Evolutionary conservation across 2,329 filamentous ascomycete genomes (phyloP).

Genomic region (Scytalidium lignicola): DNA sequence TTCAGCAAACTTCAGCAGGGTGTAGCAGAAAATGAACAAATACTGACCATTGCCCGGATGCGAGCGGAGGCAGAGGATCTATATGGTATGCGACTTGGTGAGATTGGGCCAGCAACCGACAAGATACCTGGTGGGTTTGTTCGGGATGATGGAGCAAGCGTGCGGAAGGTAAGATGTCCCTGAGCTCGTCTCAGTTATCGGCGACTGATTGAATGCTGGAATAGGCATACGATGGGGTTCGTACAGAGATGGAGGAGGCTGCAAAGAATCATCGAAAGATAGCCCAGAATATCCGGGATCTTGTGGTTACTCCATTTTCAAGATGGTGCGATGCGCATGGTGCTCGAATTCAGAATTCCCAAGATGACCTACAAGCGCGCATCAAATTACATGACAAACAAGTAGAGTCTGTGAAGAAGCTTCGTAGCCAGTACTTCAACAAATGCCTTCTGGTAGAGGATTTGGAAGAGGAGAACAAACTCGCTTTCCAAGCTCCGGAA

Average conservation of each 20-base stretch:
- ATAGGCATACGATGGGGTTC: constrained; percentile 90
- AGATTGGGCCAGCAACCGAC: constrained; percentile 79
- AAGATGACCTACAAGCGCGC: constrained; percentile 85
- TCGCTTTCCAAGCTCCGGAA: constrained; percentile 88
- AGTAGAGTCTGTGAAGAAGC: constrained; percentile 83
- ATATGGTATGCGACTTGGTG: constrained; percentile 74
- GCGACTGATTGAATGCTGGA: constrained; percentile 16
- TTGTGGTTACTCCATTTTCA: constrained; percentile 90
- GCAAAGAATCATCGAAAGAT: constrained; percentile 91
- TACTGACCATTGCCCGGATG: constrained; percentile 86
- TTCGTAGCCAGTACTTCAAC: constrained; percentile 96
- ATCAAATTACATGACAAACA: constrained; percentile 94
- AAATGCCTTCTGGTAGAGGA: constrained; percentile 96
- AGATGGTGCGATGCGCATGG: constrained; percentile 97
- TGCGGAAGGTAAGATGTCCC: constrained; percentile 88
- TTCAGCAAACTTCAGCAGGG: constrained; percentile 97
- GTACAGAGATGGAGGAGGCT: constrained; percentile 87
- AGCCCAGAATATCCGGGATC: constrained; percentile 89
- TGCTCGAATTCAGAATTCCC: constrained; percentile 82
- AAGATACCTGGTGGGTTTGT: constrained; percentile 78
- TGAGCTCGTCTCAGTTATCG: background rate
- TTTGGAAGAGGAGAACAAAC: constrained; percentile 95
- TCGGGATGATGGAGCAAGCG: constrained; percentile 90
- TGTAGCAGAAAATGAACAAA: constrained; percentile 88
- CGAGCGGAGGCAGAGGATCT: constrained; percentile 92